Evolutionary conservation across 352 stramenopile species (phyloP).

Genomic region (Globisporangium spinosum): DNA sequence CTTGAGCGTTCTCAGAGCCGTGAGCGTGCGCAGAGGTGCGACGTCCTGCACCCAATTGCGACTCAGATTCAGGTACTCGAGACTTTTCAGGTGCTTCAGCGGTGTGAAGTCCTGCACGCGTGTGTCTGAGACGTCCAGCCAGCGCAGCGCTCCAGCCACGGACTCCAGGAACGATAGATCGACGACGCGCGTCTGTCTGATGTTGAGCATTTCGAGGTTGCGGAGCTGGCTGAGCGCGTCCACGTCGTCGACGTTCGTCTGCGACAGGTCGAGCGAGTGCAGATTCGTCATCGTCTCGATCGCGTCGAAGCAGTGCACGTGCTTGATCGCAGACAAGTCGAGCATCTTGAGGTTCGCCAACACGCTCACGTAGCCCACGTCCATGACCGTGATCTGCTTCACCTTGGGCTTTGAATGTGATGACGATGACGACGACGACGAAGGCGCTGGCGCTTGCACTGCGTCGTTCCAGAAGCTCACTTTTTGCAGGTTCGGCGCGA

Average conservation of each 20-base stretch:
- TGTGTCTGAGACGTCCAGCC: constrained; percentile 43
- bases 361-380: constrained; percentile 31
- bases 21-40: constrained; percentile 26
- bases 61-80: constrained; percentile 43
- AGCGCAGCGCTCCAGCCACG: constrained; percentile 22
- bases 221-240: constrained; percentile 18
- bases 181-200: constrained; percentile 31
- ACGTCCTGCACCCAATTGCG: constrained; percentile 43
- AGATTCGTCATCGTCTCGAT: constrained; percentile 18
- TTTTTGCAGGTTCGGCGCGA: constrained; percentile 25
- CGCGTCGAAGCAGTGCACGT: constrained; percentile 14
- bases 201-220: constrained; percentile 15
- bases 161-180: constrained; percentile 27
- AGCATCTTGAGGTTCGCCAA: constrained; percentile 28
- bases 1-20: constrained; percentile 32
- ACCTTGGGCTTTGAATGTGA: constrained; percentile 2
- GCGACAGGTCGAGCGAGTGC: constrained; percentile 27
- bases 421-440: not conserved
- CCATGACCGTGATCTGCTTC: constrained; percentile 33
- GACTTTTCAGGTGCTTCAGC: constrained; percentile 17
- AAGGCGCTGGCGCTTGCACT: not conserved
- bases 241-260: constrained; percentile 27
- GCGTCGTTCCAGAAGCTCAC: constrained; percentile 36
- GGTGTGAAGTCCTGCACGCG: constrained; percentile 35
- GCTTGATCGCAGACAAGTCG: constrained; percentile 16